phyloP scores from a whole-genome alignment of 2,329 filamentous ascomycete genomes.

The Diaporthe batatas region DNA sequence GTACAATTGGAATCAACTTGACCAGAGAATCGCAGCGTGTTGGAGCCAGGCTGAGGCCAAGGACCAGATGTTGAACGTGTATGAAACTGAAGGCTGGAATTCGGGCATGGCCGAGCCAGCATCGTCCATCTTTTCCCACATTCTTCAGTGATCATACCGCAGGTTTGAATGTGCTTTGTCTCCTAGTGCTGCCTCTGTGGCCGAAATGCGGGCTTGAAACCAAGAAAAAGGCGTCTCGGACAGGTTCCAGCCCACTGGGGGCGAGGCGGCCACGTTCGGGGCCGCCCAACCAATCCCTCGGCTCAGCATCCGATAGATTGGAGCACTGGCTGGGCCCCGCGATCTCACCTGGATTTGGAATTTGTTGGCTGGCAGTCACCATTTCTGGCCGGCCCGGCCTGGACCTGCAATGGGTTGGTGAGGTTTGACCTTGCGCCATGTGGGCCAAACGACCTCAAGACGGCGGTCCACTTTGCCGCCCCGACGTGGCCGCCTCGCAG shows the following conservation, averaged over 20 bases:
- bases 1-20: not conserved
- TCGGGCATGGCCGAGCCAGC: not conserved
- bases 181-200: not conserved
- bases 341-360: not conserved
- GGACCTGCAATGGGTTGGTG: not conserved
- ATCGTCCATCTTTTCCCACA: not conserved
- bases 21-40: not conserved
- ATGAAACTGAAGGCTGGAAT: conserved; percentile 15
- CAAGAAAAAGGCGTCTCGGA: conserved; percentile 12
- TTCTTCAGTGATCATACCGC: not conserved
- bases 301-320: conserved; percentile 16
- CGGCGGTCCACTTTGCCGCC: conserved; percentile 14
- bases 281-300: not conserved
- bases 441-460: not conserved
- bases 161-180: not conserved
- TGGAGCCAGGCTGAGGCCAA: conserved; percentile 2
- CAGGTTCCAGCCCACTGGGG: conserved; percentile 11
- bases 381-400: conserved; percentile 1
- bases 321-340: not conserved
- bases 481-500: not conserved
- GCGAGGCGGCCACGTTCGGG: conserved; percentile 11
- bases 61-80: not conserved
- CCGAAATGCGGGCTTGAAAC: conserved; percentile 27
- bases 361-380: not conserved
- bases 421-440: not conserved